Conservation (phyloP, 345 rosid species). For the Raphanus raphanistrum region DNA sequence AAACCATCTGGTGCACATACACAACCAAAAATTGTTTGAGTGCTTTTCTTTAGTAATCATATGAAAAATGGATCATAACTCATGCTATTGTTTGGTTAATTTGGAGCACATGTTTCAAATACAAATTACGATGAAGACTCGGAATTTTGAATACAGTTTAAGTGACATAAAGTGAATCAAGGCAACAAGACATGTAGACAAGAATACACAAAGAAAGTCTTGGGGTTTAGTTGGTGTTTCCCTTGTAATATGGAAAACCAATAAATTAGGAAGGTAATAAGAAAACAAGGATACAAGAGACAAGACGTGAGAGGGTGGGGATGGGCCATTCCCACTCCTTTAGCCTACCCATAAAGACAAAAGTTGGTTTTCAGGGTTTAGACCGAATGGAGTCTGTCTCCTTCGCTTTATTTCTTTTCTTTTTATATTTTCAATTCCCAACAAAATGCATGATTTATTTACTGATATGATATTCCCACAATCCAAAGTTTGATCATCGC, state of each 20-base stretch:
- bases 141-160: conserved; percentile 13
- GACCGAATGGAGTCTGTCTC: conserved; percentile 40
- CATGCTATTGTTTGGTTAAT: background rate
- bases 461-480: background rate
- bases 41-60: background rate
- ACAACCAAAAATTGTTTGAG: background rate
- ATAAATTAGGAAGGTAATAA: conserved; percentile 18
- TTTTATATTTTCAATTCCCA: conserved; percentile 19
- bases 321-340: conserved; percentile 45
- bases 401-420: conserved; percentile 1
- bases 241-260: conserved; percentile 16
- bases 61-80: background rate
- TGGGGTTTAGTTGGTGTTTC: conserved; percentile 7
- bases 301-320: conserved; percentile 45
- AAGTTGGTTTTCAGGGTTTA: conserved; percentile 45
- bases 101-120: conserved; percentile 15
- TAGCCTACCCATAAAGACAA: conserved; percentile 45
- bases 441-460: conserved; percentile 7
- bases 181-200: conserved; percentile 18
- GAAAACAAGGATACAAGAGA: conserved; percentile 32
- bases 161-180: conserved; percentile 17
- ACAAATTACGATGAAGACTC: conserved; percentile 22
- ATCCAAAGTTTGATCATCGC: conserved; percentile 16
- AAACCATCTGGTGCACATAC: background rate
- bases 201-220: conserved; percentile 5